phyloP scores from a whole-genome alignment of 306 rosid species.

The Leucaena leucocephala region DNA sequence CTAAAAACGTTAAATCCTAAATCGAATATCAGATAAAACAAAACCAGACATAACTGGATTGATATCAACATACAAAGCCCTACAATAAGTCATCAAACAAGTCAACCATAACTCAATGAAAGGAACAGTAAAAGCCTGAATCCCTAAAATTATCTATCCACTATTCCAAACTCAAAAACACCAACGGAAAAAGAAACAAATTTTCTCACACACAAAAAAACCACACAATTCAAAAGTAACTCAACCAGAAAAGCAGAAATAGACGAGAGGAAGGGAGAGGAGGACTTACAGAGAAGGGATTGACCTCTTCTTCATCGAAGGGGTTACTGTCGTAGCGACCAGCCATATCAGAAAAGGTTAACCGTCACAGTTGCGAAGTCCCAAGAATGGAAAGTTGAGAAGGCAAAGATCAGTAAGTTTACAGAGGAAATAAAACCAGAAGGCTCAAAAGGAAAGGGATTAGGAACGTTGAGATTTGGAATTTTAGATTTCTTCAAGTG shows the following conservation, averaged over 20 bases:
- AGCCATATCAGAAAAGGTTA: slow-evolving; percentile 61
- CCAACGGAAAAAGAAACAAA: slow-evolving; percentile 13
- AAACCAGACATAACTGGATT: slow-evolving; percentile 1
- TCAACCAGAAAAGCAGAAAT: not conserved
- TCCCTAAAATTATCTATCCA: slow-evolving; percentile 4
- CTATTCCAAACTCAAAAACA: slow-evolving; percentile 2
- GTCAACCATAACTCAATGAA: slow-evolving; percentile 35
- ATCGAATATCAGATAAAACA: slow-evolving; percentile 6
- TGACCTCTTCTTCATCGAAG: slow-evolving; percentile 92
- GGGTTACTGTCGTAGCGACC: slow-evolving; percentile 84
- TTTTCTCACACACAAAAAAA: slow-evolving; percentile 1
- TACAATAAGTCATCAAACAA: slow-evolving; percentile 29
- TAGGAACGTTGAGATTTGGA: slow-evolving; percentile 1
- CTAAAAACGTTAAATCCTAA: slow-evolving; percentile 21
- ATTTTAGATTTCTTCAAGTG: slow-evolving; percentile 40
- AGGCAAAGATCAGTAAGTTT: slow-evolving; percentile 40
- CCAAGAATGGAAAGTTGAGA: slow-evolving; percentile 28
- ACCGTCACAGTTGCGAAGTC: slow-evolving; percentile 13
- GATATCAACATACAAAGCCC: not conserved
- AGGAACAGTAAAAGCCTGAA: slow-evolving; percentile 21
- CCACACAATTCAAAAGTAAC: slow-evolving; percentile 27
- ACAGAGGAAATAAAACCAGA: not conserved
- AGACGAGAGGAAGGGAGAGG: not conserved
- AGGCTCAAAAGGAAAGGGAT: not conserved
- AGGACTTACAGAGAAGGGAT: slow-evolving; percentile 86